Evolutionary conservation across 495 filamentous ascomycete species (phyloP).

Genomic region (Penicillium atrosanguineum): DNA sequence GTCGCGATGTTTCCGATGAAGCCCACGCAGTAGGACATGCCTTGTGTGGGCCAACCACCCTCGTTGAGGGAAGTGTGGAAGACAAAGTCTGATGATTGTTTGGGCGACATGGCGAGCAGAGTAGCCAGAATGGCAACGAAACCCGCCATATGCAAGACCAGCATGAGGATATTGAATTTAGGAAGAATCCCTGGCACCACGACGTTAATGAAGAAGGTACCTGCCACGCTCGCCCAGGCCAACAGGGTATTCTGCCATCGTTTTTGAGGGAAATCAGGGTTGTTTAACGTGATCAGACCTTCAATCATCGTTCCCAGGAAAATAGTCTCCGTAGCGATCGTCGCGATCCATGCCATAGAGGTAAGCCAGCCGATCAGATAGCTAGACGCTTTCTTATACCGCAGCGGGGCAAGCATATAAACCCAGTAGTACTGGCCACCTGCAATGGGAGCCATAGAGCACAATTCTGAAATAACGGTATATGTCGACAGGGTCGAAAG

Average conservation of each 20-base stretch:
- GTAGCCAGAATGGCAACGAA: slow-evolving; percentile 49
- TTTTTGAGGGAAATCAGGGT: slow-evolving; percentile 35
- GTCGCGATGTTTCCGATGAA: slow-evolving; percentile 40
- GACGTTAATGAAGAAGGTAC: slow-evolving; percentile 44
- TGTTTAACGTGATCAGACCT: slow-evolving; percentile 40
- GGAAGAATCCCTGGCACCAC: slow-evolving; percentile 39
- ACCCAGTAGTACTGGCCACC: slow-evolving; percentile 48
- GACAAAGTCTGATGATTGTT: slow-evolving; percentile 27
- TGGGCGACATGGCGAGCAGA: slow-evolving; percentile 24
- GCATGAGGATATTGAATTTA: slow-evolving; percentile 40
- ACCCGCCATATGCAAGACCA: slow-evolving; percentile 44
- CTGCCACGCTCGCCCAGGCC: slow-evolving; percentile 36
- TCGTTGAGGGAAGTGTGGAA: slow-evolving; percentile 44
- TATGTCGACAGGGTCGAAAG: slow-evolving; percentile 44
- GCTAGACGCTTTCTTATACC: slow-evolving; percentile 31
- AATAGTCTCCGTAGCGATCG: slow-evolving; percentile 30
- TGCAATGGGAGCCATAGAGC: slow-evolving; percentile 44
- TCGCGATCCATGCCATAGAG: slow-evolving; percentile 34
- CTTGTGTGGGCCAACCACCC: slow-evolving; percentile 46
- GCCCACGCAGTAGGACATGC: slow-evolving; percentile 42
- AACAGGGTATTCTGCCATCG: slow-evolving; percentile 52
- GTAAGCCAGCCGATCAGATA: slow-evolving; percentile 43
- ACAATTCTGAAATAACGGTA: slow-evolving; percentile 45
- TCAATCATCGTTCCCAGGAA: slow-evolving; percentile 44
- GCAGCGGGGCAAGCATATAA: slow-evolving; percentile 34